Base-by-base conservation (phyloP, 164 flowering plant species). In the Piper betle region DNA sequence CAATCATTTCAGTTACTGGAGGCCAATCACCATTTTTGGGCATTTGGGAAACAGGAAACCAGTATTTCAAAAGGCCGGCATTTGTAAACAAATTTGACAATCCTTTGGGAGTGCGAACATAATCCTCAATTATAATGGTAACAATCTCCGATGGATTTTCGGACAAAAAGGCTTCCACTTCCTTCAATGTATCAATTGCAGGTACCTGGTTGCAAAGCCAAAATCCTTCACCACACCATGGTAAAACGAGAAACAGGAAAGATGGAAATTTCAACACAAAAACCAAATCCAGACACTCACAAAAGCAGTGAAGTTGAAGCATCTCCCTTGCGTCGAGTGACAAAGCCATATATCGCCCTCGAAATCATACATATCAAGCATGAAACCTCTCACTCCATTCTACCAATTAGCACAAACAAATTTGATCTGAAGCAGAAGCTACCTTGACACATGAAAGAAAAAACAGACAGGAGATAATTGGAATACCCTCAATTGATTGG, bases 361-460 rank as follows among this genome's bases (percentile, higher is more conserved):
- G 64, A 82, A 94, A 64, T 94, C 99, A 40, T 94, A 94, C 99
- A 94, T 85, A 70, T 94, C 99, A 87, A 94, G 68, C 99, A 94
- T 94, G 79, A 94, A 76, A 54, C 97, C 99, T 71, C 99, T 82
- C 54, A 83, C 97, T 61, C 99, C 99, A 79, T 94, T 94, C 99
- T 94, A 68, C 52, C 50, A 67, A n/a, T 64, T 65, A 2, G 50
- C 39, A 43, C 69, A 78, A 54, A 58, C 61, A 41, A 53, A 16
- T 25, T 55, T 20, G 12, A 55, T 71, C 64, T 55, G 41, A 65
- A 55, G 55, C 57, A 54, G 16, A 54, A 6, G 18, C 57, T 38
- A 53, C 58, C 3, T 60, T 40, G 0, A 19, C 48, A 2, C 41
- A 50, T 8, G 40, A 62, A 53, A 7, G 64, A 59, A 37, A 18